These are phyloP conservation scores for Scenedesmus sp. DNA, from an alignment of 163 green algal species.

Conservation along the genomic window DNA sequence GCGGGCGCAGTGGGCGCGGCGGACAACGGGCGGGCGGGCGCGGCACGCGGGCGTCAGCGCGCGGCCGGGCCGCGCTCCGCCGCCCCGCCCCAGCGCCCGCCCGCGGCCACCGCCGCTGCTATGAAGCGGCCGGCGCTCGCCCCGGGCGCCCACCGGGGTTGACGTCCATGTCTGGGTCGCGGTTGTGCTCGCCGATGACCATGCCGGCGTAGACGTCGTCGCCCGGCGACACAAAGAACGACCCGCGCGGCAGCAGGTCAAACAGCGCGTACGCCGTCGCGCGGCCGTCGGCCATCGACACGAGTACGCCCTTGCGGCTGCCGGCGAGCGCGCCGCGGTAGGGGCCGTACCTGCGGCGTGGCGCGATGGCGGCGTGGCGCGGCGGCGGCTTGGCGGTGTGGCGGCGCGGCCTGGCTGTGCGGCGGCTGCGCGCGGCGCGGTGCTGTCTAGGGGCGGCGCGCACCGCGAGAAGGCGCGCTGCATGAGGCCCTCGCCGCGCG, in stretches of 20 bases:
- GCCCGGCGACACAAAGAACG: conserved; percentile 80
- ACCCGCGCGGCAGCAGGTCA: conserved; percentile 76
- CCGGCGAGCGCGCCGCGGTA: conserved; percentile 69
- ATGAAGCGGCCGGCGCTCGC: no score
- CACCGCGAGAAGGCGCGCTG: conserved; percentile 73
- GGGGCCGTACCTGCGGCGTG: conserved; percentile 39
- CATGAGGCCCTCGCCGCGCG: conserved; percentile 85
- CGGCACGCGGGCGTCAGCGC: no score
- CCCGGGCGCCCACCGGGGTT: no score
- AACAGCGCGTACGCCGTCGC: conserved; percentile 82
- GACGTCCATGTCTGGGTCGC: conserved; percentile 48
- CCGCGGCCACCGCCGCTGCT: no score
- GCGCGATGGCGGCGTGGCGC: no score
- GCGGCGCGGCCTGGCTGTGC: not conserved
- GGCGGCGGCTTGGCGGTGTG: no score
- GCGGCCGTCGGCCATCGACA: conserved; percentile 73
- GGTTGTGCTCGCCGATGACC: conserved; percentile 81
- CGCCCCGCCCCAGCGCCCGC: no score
- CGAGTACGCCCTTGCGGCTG: conserved; percentile 82
- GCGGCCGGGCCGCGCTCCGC: no score
- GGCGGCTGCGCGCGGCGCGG: not conserved
- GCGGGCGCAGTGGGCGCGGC: no score
- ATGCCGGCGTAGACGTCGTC: conserved; percentile 88
- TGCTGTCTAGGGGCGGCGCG: no score
- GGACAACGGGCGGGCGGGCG: no score